Conservation (phyloP, 2,329 filamentous ascomycete genomes). For the Aureobasidium sp. region DNA sequence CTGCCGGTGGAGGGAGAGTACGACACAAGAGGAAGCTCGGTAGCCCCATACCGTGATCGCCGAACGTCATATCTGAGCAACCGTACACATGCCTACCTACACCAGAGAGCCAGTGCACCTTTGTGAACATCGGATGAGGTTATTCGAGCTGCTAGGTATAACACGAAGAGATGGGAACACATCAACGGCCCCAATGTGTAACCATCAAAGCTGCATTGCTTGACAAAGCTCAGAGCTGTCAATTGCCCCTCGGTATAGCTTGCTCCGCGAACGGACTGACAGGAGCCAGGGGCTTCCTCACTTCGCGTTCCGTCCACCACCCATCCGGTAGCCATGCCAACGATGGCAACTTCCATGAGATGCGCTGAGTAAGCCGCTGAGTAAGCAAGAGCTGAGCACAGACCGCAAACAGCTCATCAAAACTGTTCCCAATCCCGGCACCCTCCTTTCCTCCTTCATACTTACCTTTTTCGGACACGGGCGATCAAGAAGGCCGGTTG, state of each 20-base stretch:
- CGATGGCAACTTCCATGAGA: not conserved
- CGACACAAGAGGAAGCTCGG: slow-evolving; percentile 12
- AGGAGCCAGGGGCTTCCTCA: no score
- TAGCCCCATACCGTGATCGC: not conserved
- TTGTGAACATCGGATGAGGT: not conserved
- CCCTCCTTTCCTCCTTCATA: not conserved
- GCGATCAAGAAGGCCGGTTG: slow-evolving; percentile 8
- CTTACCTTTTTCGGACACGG: no score
- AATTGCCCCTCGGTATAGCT: no score
- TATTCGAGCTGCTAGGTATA: not conserved
- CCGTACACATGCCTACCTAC: not conserved
- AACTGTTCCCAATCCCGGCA: not conserved
- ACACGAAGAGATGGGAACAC: not conserved
- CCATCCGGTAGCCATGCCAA: not conserved
- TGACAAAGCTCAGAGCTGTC: not conserved
- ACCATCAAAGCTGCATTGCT: not conserved
- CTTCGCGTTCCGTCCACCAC: not conserved
- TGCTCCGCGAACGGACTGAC: no score
- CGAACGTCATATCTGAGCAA: not conserved
- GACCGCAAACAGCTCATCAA: no score
- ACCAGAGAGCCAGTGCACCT: not conserved
- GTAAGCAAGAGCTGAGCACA: not conserved
- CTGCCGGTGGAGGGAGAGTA: not conserved
- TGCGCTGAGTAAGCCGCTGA: not conserved
- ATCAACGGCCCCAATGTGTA: not conserved